Evolutionary conservation across 768 basidiomycete species (phyloP).

Genomic region (Auricularia sp.): DNA sequence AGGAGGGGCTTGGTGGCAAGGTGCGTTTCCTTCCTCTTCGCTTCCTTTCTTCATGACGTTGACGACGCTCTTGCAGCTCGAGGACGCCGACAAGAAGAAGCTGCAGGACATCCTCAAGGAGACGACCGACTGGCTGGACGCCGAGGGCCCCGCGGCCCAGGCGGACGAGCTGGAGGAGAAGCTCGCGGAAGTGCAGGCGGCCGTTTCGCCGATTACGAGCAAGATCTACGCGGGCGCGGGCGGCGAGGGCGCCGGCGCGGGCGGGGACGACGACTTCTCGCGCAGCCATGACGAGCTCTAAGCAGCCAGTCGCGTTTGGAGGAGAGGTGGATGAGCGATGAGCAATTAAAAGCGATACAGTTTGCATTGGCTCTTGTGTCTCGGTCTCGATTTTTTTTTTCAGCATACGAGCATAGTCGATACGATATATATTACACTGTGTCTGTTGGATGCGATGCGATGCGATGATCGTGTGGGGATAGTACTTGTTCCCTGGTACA

Average conservation of each 20-base stretch:
- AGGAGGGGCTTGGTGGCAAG: slow-evolving; percentile 87
- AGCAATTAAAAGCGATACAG: background rate
- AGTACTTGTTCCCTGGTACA: no score
- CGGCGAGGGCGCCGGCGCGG: background rate
- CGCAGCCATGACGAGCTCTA: slow-evolving; percentile 17
- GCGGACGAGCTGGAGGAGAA: slow-evolving; percentile 92
- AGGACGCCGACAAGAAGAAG: slow-evolving; percentile 73
- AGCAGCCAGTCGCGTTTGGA: background rate
- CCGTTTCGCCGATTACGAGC: slow-evolving; percentile 76
- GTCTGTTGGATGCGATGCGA: no score
- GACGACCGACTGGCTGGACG: slow-evolving; percentile 85
- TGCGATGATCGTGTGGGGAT: no score
- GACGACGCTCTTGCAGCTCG: slow-evolving; percentile 23
- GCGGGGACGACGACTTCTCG: slow-evolving; percentile 10
- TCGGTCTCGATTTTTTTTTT: background rate
- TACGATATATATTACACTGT: no score
- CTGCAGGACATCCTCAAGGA: slow-evolving; percentile 78
- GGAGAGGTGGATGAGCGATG: background rate
- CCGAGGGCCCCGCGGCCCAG: slow-evolving; percentile 61
- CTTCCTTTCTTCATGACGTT: background rate
- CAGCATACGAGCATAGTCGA: background rate
- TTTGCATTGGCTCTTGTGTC: background rate
- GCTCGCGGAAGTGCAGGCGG: slow-evolving; percentile 52
- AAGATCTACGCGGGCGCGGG: slow-evolving; percentile 52
- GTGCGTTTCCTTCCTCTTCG: slow-evolving; percentile 6